Base-by-base conservation (phyloP, 768 basidiomycete species). In the Russula earlei region DNA sequence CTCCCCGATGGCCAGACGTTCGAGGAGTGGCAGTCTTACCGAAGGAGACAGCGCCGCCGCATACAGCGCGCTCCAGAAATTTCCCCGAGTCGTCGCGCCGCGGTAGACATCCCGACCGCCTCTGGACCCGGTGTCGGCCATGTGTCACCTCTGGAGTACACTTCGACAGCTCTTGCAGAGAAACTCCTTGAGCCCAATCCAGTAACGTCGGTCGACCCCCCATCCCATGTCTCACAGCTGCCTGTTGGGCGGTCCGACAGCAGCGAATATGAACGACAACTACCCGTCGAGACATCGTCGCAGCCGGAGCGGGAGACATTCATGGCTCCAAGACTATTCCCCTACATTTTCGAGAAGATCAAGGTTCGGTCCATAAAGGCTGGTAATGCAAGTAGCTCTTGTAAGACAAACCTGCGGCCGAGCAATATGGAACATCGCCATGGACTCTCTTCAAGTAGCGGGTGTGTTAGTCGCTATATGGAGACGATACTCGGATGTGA, bases 141-240 rank as follows among this genome's bases (percentile, higher is more conserved):
- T n/a, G n/a, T n/a, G 3, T 31, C 29, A 31, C 29, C 29, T 10
- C 29, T 31, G 29, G 37, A 11, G 37, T 20, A 34, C 20, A 2
- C 49, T 49, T 38, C 33, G n/a, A n/a, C n/a, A 8, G 10, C 20
- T 25, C 29, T 10, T 31, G 10, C 29, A 31, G 29, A 10, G 29
- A 31, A 31, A 7, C 29, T 33, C 11, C 11, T 33, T 45, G 33
- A n/a, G n/a, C n/a, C 52, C 17, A 9, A 12, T 41, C 38, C 27
- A 29, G 38, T 33, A 2, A 17, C n/a, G 1, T 33, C 51, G 17
- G 63, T 3, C 15, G 60, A 56, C 53, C 48, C 59, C 27, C 52
- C 64, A 27, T 58, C 29, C n/a, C 54, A 48, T 45, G 29, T 50
- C 29, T 34, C 62, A 53, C 45, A 49, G 4, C 33, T 63, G n/a